phyloP scores from a whole-genome alignment of 2,329 filamentous ascomycete genomes.

The Chrysosphaeria jannelii region DNA sequence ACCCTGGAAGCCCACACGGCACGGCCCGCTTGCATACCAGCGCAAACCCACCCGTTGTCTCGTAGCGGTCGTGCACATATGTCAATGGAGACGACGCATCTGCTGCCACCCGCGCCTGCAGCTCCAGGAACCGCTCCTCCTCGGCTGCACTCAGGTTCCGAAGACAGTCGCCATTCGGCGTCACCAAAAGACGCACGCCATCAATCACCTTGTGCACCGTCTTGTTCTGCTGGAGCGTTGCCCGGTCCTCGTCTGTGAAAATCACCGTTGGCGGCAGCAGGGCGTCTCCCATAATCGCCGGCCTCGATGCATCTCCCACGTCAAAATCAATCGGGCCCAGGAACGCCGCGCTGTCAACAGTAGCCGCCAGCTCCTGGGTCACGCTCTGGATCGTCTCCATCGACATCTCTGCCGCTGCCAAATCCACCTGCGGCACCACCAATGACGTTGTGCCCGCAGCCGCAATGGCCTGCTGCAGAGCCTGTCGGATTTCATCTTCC shows the following conservation, averaged over 20 bases:
- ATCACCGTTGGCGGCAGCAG: conserved; percentile 13
- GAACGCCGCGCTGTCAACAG: no score
- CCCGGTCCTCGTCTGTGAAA: conserved; percentile 22
- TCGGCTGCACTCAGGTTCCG: conserved; percentile 37
- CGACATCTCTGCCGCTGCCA: no score
- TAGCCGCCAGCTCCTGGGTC: no score
- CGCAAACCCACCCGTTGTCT: conserved; percentile 24
- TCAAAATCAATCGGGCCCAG: no score
- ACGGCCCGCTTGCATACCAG: conserved; percentile 33
- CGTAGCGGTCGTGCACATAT: conserved; percentile 24
- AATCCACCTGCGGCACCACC: no score
- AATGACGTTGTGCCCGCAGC: no score
- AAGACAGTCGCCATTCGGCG: conserved; percentile 48
- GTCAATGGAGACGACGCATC: conserved; percentile 20
- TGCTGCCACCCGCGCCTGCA: conserved; percentile 27
- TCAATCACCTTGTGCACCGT: conserved; percentile 31
- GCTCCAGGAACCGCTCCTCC: conserved; percentile 35
- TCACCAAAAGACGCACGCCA: conserved; percentile 38
- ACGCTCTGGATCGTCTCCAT: no score
- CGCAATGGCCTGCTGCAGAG: no score
- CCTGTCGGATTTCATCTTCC: no score
- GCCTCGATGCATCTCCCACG: no score
- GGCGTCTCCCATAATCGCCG: conserved; percentile 2
- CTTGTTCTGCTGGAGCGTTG: conserved; percentile 21
- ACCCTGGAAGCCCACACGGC: conserved; percentile 29